Conservation (phyloP, 208 protist species). For the Crithidia fasciculata region DNA sequence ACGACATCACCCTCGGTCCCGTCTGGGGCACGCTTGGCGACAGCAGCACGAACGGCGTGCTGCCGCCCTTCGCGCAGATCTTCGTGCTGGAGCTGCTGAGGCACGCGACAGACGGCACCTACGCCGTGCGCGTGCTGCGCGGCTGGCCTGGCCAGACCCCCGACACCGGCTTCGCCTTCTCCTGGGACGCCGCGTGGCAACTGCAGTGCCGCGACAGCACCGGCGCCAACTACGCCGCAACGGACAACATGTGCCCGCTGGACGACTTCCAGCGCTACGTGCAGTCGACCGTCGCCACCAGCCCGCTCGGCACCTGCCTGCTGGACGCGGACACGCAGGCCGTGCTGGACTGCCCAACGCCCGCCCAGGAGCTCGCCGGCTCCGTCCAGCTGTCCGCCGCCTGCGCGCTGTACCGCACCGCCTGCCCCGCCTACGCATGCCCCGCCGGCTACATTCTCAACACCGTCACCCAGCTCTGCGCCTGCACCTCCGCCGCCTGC, state of each 20-base stretch:
- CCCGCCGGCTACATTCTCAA: constrained; percentile 15
- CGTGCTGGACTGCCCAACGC: constrained; percentile 36
- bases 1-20: constrained; percentile 41
- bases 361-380: constrained; percentile 11
- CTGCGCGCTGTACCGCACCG: constrained; percentile 18
- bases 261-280: constrained; percentile 56
- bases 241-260: constrained; percentile 49
- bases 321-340: constrained; percentile 32
- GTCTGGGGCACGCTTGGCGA: constrained; percentile 46
- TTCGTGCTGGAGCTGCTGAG: constrained; percentile 58
- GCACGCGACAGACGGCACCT: constrained; percentile 13
- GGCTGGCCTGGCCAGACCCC: constrained; percentile 49
- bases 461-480: constrained; percentile 1
- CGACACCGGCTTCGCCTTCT: constrained; percentile 36
- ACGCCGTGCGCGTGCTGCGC: constrained; percentile 57
- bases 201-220: constrained; percentile 47
- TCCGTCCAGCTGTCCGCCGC: constrained; percentile 4
- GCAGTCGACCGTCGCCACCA: constrained; percentile 32
- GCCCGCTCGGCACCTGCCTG: constrained; percentile 48
- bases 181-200: constrained; percentile 33
- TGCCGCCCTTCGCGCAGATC: constrained; percentile 47
- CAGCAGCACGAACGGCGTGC: constrained; percentile 20
- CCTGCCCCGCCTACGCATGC: constrained; percentile 22
- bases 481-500: constrained; percentile 12
- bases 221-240: constrained; percentile 37